Conservation (phyloP, 2,329 filamentous ascomycete genomes). For the Aspergillus neotritici region DNA sequence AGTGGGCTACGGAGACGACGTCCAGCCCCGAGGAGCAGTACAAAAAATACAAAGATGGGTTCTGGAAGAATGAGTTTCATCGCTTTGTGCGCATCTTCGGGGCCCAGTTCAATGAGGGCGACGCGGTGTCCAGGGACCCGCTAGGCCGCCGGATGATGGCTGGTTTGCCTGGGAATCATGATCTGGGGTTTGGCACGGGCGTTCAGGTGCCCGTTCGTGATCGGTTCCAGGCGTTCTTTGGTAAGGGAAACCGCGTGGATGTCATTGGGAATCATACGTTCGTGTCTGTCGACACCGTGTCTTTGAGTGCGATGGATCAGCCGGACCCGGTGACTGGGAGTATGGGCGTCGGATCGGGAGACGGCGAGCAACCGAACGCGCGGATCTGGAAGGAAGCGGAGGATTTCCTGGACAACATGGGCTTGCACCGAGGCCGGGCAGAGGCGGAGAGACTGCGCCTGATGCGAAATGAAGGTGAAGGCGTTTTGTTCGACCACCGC, state of each 20-base stretch:
- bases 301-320: conserved; percentile 68
- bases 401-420: conserved; percentile 67
- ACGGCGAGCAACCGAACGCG: conserved; percentile 48
- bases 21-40: conserved; percentile 61
- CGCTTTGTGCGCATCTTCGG: conserved; percentile 86
- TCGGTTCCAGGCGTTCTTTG: conserved; percentile 83
- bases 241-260: conserved; percentile 84
- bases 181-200: conserved; percentile 82
- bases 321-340: conserved; percentile 46
- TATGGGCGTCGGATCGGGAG: conserved; percentile 41
- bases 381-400: conserved; percentile 69
- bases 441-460: conserved; percentile 63
- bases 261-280: conserved; percentile 93
- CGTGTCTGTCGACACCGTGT: conserved; percentile 84
- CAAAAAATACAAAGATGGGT: conserved; percentile 69
- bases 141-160: conserved; percentile 72
- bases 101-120: conserved; percentile 58
- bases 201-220: conserved; percentile 75
- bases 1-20: conserved; percentile 74
- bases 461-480: conserved; percentile 56
- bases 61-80: conserved; percentile 80
- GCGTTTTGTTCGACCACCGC: conserved; percentile 52
- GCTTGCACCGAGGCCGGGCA: conserved; percentile 60
- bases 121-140: conserved; percentile 53
- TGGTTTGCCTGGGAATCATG: conserved; percentile 89